Base-by-base conservation (phyloP, 2,329 filamentous ascomycete species). In the Epichloe gansuensis region DNA sequence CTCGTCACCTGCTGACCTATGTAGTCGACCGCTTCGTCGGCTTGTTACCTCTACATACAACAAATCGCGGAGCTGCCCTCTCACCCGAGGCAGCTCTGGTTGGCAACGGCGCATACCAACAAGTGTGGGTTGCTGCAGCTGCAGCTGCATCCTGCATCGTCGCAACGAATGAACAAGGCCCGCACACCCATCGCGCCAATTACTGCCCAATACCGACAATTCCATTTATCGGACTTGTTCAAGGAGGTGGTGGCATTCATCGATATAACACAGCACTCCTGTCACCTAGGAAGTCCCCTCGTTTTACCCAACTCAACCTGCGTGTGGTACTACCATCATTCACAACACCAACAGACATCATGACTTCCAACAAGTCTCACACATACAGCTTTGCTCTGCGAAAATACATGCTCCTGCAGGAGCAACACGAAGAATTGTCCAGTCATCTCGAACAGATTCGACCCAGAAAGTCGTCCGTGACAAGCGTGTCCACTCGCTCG, bases 351-450 rank as follows among this genome's bases (percentile, higher is more conserved):
- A 21, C 17, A 39, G 35, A 38, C 55, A 65, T 59, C 46, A 70
- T 70, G 68, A 50, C 61, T 5, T 57, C 58, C 34, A 46, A 48
- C 47, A 55, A 55, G 13, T 55, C 53, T 28, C 64, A 68, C 55
- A 63, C 62, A 60, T 72, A 72, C 57, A 70, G 70, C 57, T 69
- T 77, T 41, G 72, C 74, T 51, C 66, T 81, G 61, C 75, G 78
- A 60, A 72, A 77, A 58, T 81, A 80, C 55, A 68, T 79, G 52
- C 63, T 76, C 23, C 67, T 81, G 7, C 72, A 77, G 52, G 72
- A 75, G 56, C 75, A 79, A 60, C 77, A 80, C 61, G 72, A 80
- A 54, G 72, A 74, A 54, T 70, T 81, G 15, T 69, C 69, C 55
- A 69, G 68, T 58, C 74, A 75, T 55, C 73, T 81, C 54, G 69